Base-by-base conservation (phyloP, 192 early-diverging fungal genomes). In the Podila minutissima region DNA sequence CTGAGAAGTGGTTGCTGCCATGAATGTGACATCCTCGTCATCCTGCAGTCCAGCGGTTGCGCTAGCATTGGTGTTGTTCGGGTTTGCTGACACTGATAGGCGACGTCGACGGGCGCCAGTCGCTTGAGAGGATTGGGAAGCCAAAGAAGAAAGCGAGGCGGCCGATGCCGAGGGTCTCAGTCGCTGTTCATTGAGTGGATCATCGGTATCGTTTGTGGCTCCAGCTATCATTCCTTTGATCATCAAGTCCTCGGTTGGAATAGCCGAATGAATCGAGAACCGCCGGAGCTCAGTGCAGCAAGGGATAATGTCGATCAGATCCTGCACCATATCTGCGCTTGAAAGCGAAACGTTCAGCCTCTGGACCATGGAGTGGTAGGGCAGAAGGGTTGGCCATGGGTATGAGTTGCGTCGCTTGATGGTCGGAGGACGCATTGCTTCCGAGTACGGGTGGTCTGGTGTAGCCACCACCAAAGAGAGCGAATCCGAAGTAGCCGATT, bases 341-440 rank as follows among this genome's bases (percentile, higher is more conserved):
- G 77, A 81, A 15, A 81, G 35, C 0, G 71, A 81, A 7, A 81
- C 71, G 5, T 66, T n/a, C 19, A 81, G 71, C 0, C 51, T 58
- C 22, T 69, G 77, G 15, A 81, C 55, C 77, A 81, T 81, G 24
- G 66, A 65, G 28, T 81, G 77, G 35, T 81, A 81, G 6, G 71
- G 77, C 19, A 81, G 37, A 1, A 81, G 64, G 0, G 77, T 81
- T 66, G 77, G 77, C 77, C 77, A 81, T 20, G 77, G 77, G 37
- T 81, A 81, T 12, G 77, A 81, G 62, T 69, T 72, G 35, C 77
- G 31, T 17, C 77, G 49, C n/a, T 51, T 64, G 4, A 61, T 46
- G 5, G n/a, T 15, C 9, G 59, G 31, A 31, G 53, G 74, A 11
- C 15, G 20, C 26, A 38, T n/a, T 28, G 64, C 13, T 28, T 22